Percentiles rank a stretch among this genome's conserved stretches.
Conservation (phyloP, 495 filamentous ascomycete genomes). For the Xylaria venustula region DNA sequence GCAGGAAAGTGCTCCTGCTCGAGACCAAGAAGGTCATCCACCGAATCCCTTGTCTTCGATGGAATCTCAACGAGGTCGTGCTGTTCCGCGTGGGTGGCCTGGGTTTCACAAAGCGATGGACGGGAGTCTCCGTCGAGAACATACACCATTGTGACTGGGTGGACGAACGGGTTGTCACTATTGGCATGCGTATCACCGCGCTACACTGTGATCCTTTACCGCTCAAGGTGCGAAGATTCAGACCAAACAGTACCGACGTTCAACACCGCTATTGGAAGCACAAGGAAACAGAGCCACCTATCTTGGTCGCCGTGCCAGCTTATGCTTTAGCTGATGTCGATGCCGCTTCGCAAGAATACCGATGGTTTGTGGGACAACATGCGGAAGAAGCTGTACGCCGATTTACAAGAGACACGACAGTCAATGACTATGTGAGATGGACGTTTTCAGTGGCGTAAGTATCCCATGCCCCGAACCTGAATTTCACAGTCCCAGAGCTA, state of each 20-base stretch:
- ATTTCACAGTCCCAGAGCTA: not conserved
- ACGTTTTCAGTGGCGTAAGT: slow-evolving; percentile 19
- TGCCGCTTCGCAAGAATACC: slow-evolving; percentile 30
- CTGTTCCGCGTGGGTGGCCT: slow-evolving; percentile 40
- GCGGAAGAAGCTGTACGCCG: slow-evolving; percentile 20
- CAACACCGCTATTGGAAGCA: slow-evolving; percentile 29
- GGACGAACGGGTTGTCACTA: slow-evolving; percentile 18
- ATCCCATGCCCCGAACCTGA: not conserved
- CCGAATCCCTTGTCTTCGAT: slow-evolving; percentile 38
- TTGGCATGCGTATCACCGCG: slow-evolving; percentile 34
- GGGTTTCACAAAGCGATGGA: slow-evolving; percentile 38
- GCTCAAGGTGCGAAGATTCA: slow-evolving; percentile 34
- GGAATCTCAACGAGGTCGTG: slow-evolving; percentile 35
- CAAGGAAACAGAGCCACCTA: slow-evolving; percentile 13
- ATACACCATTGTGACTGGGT: slow-evolving; percentile 28
- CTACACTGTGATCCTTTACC: slow-evolving; percentile 25
- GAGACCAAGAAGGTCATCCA: slow-evolving; percentile 47
- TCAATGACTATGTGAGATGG: slow-evolving; percentile 15
- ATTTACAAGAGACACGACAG: slow-evolving; percentile 10
- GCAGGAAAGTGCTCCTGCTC: slow-evolving; percentile 27
- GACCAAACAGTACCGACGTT: slow-evolving; percentile 28
- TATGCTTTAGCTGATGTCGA: slow-evolving; percentile 38
- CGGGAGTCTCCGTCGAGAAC: slow-evolving; percentile 35
- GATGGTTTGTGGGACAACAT: slow-evolving; percentile 29
- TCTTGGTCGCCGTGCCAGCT: slow-evolving; percentile 23